Conservation (phyloP, 257 asterid species). For the Handroanthus guayacan region DNA sequence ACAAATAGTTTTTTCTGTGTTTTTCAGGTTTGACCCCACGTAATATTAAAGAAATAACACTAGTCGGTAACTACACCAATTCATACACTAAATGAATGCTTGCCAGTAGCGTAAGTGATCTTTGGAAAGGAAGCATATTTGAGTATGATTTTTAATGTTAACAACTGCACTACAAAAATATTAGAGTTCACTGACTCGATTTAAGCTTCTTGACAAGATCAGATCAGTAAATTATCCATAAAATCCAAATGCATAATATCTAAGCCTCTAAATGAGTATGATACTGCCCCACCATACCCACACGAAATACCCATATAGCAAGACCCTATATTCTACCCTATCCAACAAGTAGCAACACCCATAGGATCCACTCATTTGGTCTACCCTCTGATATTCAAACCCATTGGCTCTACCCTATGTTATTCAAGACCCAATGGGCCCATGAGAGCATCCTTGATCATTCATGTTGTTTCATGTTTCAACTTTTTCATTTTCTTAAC, state of each 20-base stretch:
- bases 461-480: too few species aligned
- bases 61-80: background rate
- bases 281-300: too few species aligned
- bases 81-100: background rate
- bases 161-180: background rate
- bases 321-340: too few species aligned
- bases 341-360: too few species aligned
- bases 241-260: background rate
- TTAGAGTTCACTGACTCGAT: background rate
- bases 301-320: too few species aligned
- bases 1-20: background rate
- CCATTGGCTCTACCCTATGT: too few species aligned
- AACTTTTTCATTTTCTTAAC: too few species aligned
- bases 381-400: too few species aligned
- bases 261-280: too few species aligned
- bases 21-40: background rate
- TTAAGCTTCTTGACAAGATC: background rate
- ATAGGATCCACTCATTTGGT: too few species aligned
- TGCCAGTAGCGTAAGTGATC: background rate
- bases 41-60: background rate
- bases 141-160: background rate
- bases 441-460: too few species aligned
- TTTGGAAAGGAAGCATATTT: background rate
- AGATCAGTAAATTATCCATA: background rate
- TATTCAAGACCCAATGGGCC: too few species aligned